Evolutionary conservation across 345 rosid species (phyloP), one percentile per base, ranked within the genome.

Genomic region (Raphanus sativus): DNA sequence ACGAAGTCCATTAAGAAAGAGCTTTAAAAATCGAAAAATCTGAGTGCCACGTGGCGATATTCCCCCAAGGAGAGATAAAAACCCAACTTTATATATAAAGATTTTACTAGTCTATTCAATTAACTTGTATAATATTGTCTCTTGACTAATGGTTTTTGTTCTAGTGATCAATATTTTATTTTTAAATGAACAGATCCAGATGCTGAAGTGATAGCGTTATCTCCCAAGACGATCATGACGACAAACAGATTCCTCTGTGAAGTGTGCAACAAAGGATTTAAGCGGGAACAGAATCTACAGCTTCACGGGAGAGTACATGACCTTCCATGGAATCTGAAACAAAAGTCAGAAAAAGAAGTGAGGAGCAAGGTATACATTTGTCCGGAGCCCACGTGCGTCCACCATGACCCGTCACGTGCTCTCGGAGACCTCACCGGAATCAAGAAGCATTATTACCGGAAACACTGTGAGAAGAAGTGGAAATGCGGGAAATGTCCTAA

Each of bases 131-230:
- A 75, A 45, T 42, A 45, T 17, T 75, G 17, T 67, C 48, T 67
- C 17, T 65, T 38, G 42, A 66, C 8, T 40, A 58, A 29, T 48
- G 45, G 6, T 5, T 11, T 65, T 61, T 62, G 38, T 30, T 45
- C 12, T 5, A 16, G 10, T 76, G 62, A 24, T 42, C n/a, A 5
- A 32, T 34, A 12, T 48, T 6, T n/a, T n/a, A 24, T 3, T 29
- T 42, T 21, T 40, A 67, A 60, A 32, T 12, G 30, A 61, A 65
- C 86, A 90, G 96, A n/a, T 50, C 8, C 55, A 50, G 55, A 50
- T 50, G 21, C 55, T 50, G 55, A 50, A 50, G 21, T 50, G 3
- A 5, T 50, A 50, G 55, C 55, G 21, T 50, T 50, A n/a, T 50
- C 17, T 50, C 55, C 55, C n/a, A 50, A 13, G 55, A n/a, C 55